Conservation (phyloP, 1,139 yeast genomes). For the Dujonia santamariae region DNA sequence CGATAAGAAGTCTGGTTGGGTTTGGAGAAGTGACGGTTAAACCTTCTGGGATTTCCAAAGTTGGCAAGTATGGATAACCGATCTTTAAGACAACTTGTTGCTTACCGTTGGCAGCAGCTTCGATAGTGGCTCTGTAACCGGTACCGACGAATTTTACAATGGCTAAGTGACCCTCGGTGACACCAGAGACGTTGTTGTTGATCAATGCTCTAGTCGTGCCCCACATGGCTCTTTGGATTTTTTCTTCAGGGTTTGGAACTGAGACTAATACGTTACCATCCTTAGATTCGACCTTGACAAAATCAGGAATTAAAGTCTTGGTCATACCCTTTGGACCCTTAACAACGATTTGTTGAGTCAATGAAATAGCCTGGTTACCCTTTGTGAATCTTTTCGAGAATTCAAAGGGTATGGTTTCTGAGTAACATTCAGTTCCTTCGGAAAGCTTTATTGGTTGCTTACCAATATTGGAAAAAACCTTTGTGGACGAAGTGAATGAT, state of each 20-base stretch:
- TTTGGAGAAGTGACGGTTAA: constrained; percentile 73
- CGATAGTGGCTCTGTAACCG: constrained; percentile 85
- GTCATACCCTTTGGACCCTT: constrained; percentile 80
- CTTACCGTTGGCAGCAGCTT: constrained; percentile 52
- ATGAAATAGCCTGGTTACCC: constrained; percentile 57
- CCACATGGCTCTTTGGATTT: constrained; percentile 87
- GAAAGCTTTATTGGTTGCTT: constrained; percentile 35
- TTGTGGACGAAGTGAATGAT: constrained; percentile 24
- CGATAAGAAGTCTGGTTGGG: constrained; percentile 84
- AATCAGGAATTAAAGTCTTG: constrained; percentile 66
- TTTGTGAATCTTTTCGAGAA: constrained; percentile 60
- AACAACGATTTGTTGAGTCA: constrained; percentile 63
- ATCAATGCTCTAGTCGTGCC: constrained; percentile 85
- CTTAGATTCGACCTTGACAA: constrained; percentile 45
- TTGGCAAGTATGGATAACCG: constrained; percentile 69
- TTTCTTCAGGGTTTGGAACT: constrained; percentile 56
- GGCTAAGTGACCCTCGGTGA: constrained; percentile 87
- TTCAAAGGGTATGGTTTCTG: constrained; percentile 40
- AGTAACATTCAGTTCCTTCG: constrained; percentile 29
- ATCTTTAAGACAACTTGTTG: constrained; percentile 71
- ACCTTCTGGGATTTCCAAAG: constrained; percentile 75
- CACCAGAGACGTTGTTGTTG: constrained; percentile 79
- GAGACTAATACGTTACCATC: constrained; percentile 45
- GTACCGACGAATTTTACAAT: constrained; percentile 92
- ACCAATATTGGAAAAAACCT: constrained; percentile 37